Evolutionary conservation across 2,329 filamentous ascomycete species (phyloP), one percentile per base, ranked within the genome.

Genomic region (Ustilaginoidea virens): DNA sequence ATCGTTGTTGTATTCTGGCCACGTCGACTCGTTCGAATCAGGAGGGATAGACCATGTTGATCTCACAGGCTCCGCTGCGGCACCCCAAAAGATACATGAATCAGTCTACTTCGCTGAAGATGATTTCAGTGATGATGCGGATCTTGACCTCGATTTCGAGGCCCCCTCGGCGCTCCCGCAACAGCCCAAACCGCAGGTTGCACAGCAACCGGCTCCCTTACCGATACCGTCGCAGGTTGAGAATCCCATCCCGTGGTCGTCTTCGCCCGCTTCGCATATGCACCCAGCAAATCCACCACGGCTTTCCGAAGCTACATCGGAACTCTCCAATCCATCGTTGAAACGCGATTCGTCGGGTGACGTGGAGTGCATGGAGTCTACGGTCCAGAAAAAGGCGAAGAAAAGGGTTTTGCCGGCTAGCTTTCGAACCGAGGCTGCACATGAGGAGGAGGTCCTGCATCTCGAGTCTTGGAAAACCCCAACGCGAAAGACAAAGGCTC

Each of bases 91-190:
- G 28, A 27, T 38, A 17, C 36, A 46, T 22, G 33, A 47, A 8
- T 36, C 40, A 6, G 66, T 79, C 7, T 69, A 66, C 35, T 80
- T 85, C 37, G 69, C 74, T 34, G 80, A 85, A 36, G 75, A 87
- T 41, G 86, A 93, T 45, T 90, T 92, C 39, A 82, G 83, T 42
- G 80, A 87, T 46, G 85, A 93, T 40, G 66, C 76, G 13, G 69
- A 83, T 31, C 60, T 92, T 15, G 80, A 81, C 36, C 52, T 80
- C 13, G 68, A 85, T 36, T 66, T 74, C 29, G 65, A 80, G 33
- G 63, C 71, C 33, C 71, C 74, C 0, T 51, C 59, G 2, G 58
- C 66, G 2, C 60, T 70, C 4, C 61, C 60, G 6, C 11, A 52
- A 40, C 39, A 41, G 5, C 49, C 42, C 37, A 38, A 40, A 31